Evolutionary conservation across 2,329 filamentous ascomycete species (phyloP).

Genomic region (Epichloe typhina): DNA sequence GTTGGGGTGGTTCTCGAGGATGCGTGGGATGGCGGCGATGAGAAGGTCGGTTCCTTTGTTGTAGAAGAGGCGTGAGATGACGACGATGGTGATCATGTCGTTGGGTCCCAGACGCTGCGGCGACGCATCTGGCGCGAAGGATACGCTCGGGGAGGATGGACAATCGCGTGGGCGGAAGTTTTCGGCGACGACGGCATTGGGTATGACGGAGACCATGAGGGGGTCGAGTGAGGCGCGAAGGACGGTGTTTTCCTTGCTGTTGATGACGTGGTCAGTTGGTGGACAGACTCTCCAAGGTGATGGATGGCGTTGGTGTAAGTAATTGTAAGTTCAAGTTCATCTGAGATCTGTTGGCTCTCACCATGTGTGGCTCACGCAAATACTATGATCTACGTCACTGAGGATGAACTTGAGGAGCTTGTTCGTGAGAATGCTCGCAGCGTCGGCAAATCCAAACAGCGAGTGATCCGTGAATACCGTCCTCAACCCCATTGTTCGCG

Average conservation of each 20-base stretch:
- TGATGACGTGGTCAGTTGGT: not conserved
- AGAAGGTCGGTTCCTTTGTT: constrained; percentile 96
- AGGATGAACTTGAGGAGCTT: constrained; percentile 92
- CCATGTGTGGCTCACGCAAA: constrained; percentile 98
- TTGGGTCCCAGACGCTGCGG: constrained; percentile 62
- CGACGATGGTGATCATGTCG: constrained; percentile 88
- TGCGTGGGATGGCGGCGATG: constrained; percentile 89
- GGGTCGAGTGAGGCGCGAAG: constrained; percentile 88
- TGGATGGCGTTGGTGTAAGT: no score
- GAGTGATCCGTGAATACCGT: constrained; percentile 98
- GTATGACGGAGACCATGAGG: constrained; percentile 93
- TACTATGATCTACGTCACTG: constrained; percentile 95
- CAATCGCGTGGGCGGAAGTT: constrained; percentile 64
- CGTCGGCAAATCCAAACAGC: constrained; percentile 93
- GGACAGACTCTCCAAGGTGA: not conserved
- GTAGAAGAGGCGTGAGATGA: constrained; percentile 94
- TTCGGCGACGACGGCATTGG: constrained; percentile 92
- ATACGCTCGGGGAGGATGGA: constrained; percentile 20
- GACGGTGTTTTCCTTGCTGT: constrained; percentile 93
- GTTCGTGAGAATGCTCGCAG: constrained; percentile 89
- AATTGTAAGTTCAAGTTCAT: no score
- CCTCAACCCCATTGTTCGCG: constrained; percentile 85
- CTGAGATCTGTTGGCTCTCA: constrained; percentile 25
- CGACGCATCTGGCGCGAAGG: constrained; percentile 33
- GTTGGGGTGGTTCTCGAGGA: constrained; percentile 78